Evolutionary conservation across 257 asterid species (phyloP).

Genomic region (Fraxinus anomala): DNA sequence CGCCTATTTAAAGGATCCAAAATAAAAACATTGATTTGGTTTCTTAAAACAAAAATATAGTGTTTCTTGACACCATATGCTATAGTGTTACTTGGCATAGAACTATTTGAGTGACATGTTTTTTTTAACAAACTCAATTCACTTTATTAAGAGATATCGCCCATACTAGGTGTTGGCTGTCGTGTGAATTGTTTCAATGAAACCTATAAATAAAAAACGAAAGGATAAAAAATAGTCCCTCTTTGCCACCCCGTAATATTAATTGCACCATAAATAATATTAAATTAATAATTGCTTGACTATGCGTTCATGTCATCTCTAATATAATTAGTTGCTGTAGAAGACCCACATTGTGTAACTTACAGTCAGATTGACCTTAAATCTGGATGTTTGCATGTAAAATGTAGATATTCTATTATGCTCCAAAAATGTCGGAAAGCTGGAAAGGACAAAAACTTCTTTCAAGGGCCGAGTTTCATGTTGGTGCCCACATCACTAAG

Average conservation of each 20-base stretch:
- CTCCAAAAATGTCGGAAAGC: constrained; percentile 90
- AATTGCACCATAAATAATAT: background rate
- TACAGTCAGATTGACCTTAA: background rate
- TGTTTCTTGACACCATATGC: background rate
- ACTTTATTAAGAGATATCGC: no score
- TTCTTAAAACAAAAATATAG: background rate
- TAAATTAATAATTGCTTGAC: background rate
- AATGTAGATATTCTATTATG: constrained; percentile 79
- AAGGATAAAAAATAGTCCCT: background rate
- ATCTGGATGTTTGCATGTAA: constrained; percentile 23
- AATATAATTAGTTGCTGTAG: background rate
- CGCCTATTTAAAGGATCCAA: background rate
- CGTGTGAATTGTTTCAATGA: background rate
- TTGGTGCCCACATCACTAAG: constrained; percentile 89
- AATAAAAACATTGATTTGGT: background rate
- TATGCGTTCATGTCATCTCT: background rate
- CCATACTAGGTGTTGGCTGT: no score
- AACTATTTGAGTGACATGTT: background rate
- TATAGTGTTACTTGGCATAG: background rate
- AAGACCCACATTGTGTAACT: constrained; percentile 11
- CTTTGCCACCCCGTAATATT: background rate
- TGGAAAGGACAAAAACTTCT: constrained; percentile 99
- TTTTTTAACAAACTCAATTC: no score
- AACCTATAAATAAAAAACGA: background rate
- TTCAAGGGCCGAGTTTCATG: constrained; percentile 93